Evolutionary conservation across 441 rosid species (phyloP).

Genomic region (Jatropha multifida): DNA sequence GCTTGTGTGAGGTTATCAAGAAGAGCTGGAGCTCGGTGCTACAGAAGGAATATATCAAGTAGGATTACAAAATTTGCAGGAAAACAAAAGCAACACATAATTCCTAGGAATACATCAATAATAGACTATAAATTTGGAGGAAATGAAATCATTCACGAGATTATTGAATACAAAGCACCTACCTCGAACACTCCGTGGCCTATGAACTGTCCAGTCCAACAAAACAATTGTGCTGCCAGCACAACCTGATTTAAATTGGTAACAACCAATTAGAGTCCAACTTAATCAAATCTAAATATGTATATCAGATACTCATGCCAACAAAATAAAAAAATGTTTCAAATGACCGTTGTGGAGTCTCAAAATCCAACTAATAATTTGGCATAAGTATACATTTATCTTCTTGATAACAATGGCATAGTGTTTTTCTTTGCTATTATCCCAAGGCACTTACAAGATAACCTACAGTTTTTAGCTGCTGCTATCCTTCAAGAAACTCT

Average conservation of each 20-base stretch:
- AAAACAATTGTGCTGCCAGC: conserved; percentile 58
- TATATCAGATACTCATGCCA: neutral
- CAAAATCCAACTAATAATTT: neutral
- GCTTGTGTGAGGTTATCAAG: conserved; percentile 78
- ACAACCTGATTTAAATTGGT: conserved; percentile 51
- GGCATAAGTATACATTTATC: neutral
- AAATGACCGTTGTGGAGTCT: neutral
- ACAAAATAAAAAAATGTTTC: neutral
- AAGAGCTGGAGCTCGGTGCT: conserved; percentile 92
- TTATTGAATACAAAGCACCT: neutral
- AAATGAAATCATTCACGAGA: neutral
- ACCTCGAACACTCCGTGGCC: conserved; percentile 95
- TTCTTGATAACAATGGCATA: neutral
- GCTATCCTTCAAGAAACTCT: neutral
- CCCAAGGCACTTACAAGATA: neutral
- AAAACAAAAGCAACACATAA: neutral
- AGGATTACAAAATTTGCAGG: neutral
- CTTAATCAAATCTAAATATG: neutral
- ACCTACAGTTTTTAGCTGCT: neutral
- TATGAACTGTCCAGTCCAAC: conserved; percentile 78
- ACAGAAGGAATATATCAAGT: neutral
- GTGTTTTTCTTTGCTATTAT: neutral
- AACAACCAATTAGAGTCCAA: neutral
- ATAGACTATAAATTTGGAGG: too few species aligned
- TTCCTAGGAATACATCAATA: too few species aligned